Conservation (phyloP, 176 grass and related monocot genomes). For the Phoenix roebelenii region DNA sequence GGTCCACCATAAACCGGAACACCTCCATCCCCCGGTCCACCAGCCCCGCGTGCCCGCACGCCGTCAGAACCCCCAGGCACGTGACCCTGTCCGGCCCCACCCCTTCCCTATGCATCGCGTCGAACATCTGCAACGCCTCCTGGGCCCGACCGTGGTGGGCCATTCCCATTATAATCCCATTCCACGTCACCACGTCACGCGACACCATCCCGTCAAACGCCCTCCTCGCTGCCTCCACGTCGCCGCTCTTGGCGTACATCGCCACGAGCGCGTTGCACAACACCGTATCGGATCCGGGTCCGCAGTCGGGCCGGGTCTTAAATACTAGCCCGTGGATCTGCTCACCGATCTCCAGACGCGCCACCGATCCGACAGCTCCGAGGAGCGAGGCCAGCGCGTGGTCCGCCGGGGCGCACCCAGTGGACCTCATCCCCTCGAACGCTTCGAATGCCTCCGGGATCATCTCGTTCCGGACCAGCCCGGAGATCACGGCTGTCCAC, state of each 20-base stretch:
- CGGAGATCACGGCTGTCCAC: constrained; percentile 9
- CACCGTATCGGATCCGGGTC: neutral
- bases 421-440: neutral
- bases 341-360: constrained; percentile 11
- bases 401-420: neutral
- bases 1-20: constrained; percentile 2
- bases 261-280: constrained; percentile 7
- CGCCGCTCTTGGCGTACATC: constrained; percentile 17
- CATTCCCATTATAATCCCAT: constrained; percentile 2
- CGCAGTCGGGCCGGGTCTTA: neutral
- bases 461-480: constrained; percentile 7
- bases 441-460: neutral
- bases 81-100: constrained; percentile 5
- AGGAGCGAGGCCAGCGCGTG: constrained; percentile 3
- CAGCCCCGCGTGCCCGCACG: constrained; percentile 6
- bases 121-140: constrained; percentile 4
- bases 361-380: constrained; percentile 5
- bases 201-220: neutral
- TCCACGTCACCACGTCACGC: constrained; percentile 11
- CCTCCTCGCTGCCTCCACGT: neutral
- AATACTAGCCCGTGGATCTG: constrained; percentile 2
- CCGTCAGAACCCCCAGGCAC: constrained; percentile 5
- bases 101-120: constrained; percentile 1
- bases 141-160: constrained; percentile 7
- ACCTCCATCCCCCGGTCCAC: constrained; percentile 11